Conservation (phyloP, 495 filamentous ascomycete species). For the Sabuloglossum arenarium region DNA sequence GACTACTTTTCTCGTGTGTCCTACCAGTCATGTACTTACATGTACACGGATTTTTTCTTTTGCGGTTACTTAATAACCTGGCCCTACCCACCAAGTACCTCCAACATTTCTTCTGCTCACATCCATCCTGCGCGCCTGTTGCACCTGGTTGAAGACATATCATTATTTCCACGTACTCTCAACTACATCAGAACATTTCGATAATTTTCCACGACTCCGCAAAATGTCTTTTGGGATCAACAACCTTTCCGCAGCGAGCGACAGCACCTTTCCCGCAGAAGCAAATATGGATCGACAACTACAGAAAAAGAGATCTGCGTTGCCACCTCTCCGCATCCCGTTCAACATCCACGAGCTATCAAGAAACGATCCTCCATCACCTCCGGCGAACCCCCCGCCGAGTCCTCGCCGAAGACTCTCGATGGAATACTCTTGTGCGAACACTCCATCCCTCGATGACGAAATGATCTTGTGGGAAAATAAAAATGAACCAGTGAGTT, state of each 20-base stretch:
- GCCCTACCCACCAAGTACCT: constrained; percentile 1
- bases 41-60: background rate
- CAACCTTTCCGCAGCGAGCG: background rate
- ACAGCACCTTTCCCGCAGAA: background rate
- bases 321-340: background rate
- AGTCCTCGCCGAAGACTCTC: constrained; percentile 14
- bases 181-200: background rate
- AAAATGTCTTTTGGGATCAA: background rate
- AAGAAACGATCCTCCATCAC: constrained; percentile 23
- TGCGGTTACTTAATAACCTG: constrained; percentile 2
- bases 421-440: background rate
- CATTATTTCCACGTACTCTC: background rate
- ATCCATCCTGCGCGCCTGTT: background rate
- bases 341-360: constrained; percentile 8
- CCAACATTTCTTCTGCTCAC: background rate
- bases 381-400: constrained; percentile 24
- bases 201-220: background rate
- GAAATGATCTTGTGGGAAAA: background rate
- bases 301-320: background rate
- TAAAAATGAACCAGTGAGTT: background rate
- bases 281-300: background rate
- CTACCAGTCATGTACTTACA: background rate
- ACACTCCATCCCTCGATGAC: background rate
- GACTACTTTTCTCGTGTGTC: background rate
- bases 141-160: background rate